phyloP scores from a whole-genome alignment of 78 protist genomes.

The Chrysochromulina parva region DNA sequence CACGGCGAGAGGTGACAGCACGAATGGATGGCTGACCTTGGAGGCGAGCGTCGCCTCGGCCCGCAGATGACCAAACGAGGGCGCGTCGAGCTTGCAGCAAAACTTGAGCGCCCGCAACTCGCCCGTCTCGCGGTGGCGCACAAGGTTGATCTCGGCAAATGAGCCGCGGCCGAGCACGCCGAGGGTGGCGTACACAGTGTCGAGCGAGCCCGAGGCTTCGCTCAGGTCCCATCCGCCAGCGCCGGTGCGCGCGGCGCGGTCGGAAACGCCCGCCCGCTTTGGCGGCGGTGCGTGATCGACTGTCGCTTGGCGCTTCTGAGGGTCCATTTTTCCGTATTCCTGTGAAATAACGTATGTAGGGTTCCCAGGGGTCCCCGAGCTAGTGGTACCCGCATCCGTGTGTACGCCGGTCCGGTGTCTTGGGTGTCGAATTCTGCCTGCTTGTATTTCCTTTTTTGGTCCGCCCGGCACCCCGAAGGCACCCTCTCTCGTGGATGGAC shows the following conservation, averaged over 20 bases:
- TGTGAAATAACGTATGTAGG: no score
- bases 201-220: background rate
- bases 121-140: background rate
- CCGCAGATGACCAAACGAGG: background rate
- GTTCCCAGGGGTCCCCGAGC: no score
- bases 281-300: no score
- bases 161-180: slow-evolving; percentile 24
- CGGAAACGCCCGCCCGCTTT: no score
- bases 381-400: no score
- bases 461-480: no score
- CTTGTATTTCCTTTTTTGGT: no score
- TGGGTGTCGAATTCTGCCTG: no score
- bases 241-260: background rate
- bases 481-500: no score
- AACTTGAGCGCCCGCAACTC: background rate
- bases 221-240: background rate
- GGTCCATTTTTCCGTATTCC: no score
- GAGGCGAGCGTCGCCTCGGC: background rate
- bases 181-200: background rate
- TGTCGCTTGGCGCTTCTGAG: no score
- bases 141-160: background rate
- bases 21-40: background rate
- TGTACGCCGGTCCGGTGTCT: no score
- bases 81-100: slow-evolving; percentile 21
- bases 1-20: background rate